Percentiles rank a stretch among this genome's conserved stretches.
Conservation (phyloP, 371 early-diverging fungal genomes). For the Capillidium rhysosporum region DNA sequence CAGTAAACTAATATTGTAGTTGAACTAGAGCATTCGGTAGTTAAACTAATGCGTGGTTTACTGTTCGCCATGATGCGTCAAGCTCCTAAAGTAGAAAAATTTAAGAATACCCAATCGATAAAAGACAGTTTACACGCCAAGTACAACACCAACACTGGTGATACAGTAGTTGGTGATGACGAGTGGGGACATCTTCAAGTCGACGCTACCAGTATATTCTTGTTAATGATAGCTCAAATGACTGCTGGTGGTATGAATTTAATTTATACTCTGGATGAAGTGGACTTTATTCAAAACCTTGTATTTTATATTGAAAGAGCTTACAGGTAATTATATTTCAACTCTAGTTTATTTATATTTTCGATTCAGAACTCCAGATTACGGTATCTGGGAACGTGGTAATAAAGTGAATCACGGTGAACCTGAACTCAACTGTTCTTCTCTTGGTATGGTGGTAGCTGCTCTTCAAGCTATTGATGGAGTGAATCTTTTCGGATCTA, state of each 20-base stretch:
- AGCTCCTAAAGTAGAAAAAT: conserved; percentile 57
- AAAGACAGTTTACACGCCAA: conserved; percentile 70
- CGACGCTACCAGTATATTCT: conserved; percentile 69
- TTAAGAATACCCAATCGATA: conserved; percentile 52
- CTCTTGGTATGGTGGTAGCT: conserved; percentile 78
- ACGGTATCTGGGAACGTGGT: conserved; percentile 83
- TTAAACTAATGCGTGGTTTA: conserved; percentile 68
- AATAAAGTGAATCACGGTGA: conserved; percentile 77
- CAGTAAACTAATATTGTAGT: conserved; percentile 17
- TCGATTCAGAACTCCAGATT: conserved; percentile 65
- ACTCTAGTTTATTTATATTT: conserved; percentile 4
- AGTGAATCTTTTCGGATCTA: conserved; percentile 63
- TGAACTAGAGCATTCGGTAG: conserved; percentile 64
- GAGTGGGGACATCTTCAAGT: conserved; percentile 72
- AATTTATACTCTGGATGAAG: conserved; percentile 70
- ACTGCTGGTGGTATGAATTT: conserved; percentile 58
- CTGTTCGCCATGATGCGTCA: conserved; percentile 80
- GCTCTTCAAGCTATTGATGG: conserved; percentile 76
- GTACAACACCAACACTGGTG: conserved; percentile 67
- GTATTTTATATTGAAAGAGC: conserved; percentile 75
- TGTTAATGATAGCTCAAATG: conserved; percentile 68
- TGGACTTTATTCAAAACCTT: conserved; percentile 75
- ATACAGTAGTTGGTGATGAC: conserved; percentile 66
- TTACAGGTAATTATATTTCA: conserved; percentile 9
- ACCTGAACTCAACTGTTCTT: conserved; percentile 71